Conservation (phyloP, 148 eudicot genomes). For the Nepenthes mirabilis region DNA sequence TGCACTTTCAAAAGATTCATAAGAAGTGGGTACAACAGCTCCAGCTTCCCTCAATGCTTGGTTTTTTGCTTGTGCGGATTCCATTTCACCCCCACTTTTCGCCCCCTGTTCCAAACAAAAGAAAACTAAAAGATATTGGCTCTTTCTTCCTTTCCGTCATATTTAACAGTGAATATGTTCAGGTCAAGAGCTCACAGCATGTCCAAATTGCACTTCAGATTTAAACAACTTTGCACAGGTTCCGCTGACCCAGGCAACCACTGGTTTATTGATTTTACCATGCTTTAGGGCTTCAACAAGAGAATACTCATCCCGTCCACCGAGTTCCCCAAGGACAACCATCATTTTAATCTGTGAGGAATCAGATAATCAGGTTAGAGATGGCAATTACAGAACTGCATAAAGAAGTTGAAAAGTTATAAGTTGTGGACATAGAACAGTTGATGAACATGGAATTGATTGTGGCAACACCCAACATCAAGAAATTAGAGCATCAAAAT, state of each 20-base stretch:
- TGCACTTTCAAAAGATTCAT: constrained; percentile 69
- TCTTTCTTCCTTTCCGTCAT: neutral
- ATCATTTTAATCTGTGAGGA: constrained; percentile 71
- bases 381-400: neutral
- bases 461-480: too few species aligned
- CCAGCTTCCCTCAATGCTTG: constrained; percentile 91
- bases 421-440: neutral
- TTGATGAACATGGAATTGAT: neutral
- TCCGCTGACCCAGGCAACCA: constrained; percentile 99
- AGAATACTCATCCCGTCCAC: constrained; percentile 98
- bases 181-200: constrained; percentile 60
- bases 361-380: constrained; percentile 7
- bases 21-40: constrained; percentile 89
- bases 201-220: constrained; percentile 99
- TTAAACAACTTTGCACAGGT: constrained; percentile 95
- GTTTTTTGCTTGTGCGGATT: constrained; percentile 96
- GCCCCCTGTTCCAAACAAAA: constrained; percentile 50
- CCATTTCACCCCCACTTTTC: constrained; percentile 95
- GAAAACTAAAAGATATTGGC: neutral
- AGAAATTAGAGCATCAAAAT: too few species aligned
- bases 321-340: constrained; percentile 96
- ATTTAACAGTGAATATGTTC: neutral
- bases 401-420: neutral
- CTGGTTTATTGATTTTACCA: constrained; percentile 87
- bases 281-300: constrained; percentile 95